Evolutionary conservation across 2,329 filamentous ascomycete species (phyloP), one percentile per base, ranked within the genome.

Genomic region (Cercospora berteroae): DNA sequence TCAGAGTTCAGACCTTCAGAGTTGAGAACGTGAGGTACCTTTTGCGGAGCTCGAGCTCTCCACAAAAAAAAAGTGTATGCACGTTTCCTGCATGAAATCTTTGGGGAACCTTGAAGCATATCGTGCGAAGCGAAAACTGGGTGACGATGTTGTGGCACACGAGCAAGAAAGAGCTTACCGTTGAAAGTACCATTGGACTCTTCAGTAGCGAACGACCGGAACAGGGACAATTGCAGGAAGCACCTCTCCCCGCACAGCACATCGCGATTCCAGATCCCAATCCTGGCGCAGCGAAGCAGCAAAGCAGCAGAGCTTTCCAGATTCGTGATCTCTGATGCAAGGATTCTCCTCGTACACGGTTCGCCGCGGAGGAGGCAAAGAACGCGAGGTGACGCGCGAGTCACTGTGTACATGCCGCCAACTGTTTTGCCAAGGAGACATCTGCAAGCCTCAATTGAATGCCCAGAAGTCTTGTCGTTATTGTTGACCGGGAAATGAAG

Each of bases 361-460:
- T 16, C 36, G 36, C 36, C 36, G 36, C 36, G 36, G 36, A 42
- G 36, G 36, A 42, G 36, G 36, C 36, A n/a, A 39, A 39, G 36
- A 42, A 42, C 16, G 36, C 36, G 36, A 4, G 36, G 36, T 42
- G 36, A 42, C 36, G 36, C 36, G 36, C 36, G 36, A 42, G 36
- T 42, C 36, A 42, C 36, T 42, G 36, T 42, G 36, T 42, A 42
- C 36, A 42, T 42, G 36, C 36, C 36, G 36, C 36, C 36, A 42
- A 36, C 7, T 50, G 44, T 50, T 50, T 62, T 62, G 60, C 60
- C 60, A 62, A 62, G 60, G 44, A 50, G 44, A 20, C 12, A 10
- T 23, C 10, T 23, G 42, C 42, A 39, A 39, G 42, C 42, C 42
- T 48, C 42, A 20, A 48, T 48, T 20, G 42, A 48, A 16, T 48